phyloP scores from a whole-genome alignment of 129 eudicot species.

The Flaveria trinervia region DNA sequence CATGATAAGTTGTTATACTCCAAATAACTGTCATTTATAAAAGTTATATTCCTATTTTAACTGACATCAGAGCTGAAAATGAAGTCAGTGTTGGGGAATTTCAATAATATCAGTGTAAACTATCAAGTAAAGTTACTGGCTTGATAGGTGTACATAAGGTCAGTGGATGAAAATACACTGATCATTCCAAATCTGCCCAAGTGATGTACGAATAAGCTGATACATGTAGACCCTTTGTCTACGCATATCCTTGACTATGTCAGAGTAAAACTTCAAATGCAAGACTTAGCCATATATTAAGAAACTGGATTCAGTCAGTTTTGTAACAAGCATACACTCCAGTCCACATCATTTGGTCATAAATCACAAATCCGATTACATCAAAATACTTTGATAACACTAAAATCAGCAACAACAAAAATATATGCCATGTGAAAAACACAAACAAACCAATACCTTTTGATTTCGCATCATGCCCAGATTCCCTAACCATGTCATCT shows the following conservation, averaged over 20 bases:
- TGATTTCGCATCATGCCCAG: conserved; percentile 34
- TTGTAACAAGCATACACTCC: neutral
- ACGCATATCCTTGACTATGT: neutral
- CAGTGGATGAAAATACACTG: too few relatives aligned
- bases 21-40: neutral
- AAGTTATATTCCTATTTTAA: neutral
- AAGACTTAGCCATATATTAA: neutral
- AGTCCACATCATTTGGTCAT: too few relatives aligned
- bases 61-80: neutral
- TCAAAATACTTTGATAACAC: neutral
- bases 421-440: neutral
- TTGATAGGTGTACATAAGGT: too few relatives aligned
- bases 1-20: neutral
- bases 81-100: too few relatives aligned
- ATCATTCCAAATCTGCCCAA: too few relatives aligned
- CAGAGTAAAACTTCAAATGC: neutral
- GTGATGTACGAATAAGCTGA: too few relatives aligned
- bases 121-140: too few relatives aligned
- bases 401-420: neutral
- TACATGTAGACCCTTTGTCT: too few relatives aligned
- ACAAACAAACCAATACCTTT: conserved; percentile 39
- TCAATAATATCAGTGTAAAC: too few relatives aligned
- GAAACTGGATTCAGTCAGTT: neutral
- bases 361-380: neutral
- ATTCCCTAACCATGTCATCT: conserved; percentile 18